phyloP scores from a whole-genome alignment of 768 basidiomycete species.

The Nevesoporus exiguus region DNA sequence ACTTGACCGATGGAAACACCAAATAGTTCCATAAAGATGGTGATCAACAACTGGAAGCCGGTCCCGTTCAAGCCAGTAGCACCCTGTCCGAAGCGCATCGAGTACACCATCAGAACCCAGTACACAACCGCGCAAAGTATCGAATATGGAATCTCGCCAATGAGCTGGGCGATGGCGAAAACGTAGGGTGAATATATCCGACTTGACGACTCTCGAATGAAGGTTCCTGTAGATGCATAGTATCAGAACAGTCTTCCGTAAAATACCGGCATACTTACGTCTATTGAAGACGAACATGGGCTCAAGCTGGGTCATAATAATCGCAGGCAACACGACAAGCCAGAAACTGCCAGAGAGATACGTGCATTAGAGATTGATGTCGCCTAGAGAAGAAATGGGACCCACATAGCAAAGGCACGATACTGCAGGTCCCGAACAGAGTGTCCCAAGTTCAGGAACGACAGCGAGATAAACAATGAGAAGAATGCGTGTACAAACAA shows the following conservation, averaged over 20 bases:
- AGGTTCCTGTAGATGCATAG: slow-evolving; percentile 28
- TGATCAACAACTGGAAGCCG: slow-evolving; percentile 68
- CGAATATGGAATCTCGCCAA: slow-evolving; percentile 79
- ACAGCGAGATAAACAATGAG: slow-evolving; percentile 69
- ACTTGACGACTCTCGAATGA: slow-evolving; percentile 65
- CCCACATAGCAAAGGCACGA: slow-evolving; percentile 75
- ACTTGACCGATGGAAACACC: slow-evolving; percentile 72
- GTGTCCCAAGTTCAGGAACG: slow-evolving; percentile 72
- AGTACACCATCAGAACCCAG: slow-evolving; percentile 74
- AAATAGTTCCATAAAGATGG: slow-evolving; percentile 69
- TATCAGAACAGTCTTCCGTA: neutral
- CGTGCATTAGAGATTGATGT: neutral
- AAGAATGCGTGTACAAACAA: slow-evolving; percentile 73
- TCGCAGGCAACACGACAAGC: slow-evolving; percentile 63
- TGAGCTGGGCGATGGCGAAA: slow-evolving; percentile 77
- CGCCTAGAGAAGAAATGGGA: neutral
- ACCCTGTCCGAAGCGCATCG: slow-evolving; percentile 66
- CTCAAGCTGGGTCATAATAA: slow-evolving; percentile 68
- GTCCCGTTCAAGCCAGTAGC: slow-evolving; percentile 56
- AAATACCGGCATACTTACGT: slow-evolving; percentile 35
- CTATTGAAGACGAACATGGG: slow-evolving; percentile 79
- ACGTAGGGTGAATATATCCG: slow-evolving; percentile 85
- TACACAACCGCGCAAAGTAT: slow-evolving; percentile 68
- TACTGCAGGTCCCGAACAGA: slow-evolving; percentile 70
- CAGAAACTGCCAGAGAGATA: slow-evolving; percentile 46